Evolutionary conservation across 768 basidiomycete genomes (phyloP).

Genomic region (Symmetrospora coprosmae): DNA sequence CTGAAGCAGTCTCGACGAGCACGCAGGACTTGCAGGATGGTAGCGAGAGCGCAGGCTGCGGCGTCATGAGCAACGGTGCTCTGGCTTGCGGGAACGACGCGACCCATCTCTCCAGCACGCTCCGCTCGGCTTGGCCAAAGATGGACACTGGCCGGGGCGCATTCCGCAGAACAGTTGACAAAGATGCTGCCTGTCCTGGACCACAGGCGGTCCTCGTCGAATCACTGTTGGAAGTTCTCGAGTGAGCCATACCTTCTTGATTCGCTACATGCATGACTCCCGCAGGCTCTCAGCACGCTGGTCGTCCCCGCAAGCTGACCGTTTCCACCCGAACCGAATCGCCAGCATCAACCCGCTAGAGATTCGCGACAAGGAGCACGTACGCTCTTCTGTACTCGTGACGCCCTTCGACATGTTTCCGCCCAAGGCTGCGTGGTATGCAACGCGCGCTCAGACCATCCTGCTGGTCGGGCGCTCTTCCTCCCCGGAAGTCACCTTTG

Average conservation of each 20-base stretch:
- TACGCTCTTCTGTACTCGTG: slow-evolving; percentile 15
- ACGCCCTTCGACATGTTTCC: slow-evolving; percentile 12
- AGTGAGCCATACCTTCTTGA: background rate
- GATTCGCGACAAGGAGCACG: slow-evolving; percentile 11
- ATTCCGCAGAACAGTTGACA: background rate
- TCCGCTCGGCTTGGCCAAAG: slow-evolving; percentile 20
- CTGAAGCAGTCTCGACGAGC: slow-evolving; percentile 6
- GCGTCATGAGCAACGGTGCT: slow-evolving; percentile 19
- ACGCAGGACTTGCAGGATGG: slow-evolving; percentile 32
- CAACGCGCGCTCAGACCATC: slow-evolving; percentile 29
- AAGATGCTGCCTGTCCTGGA: background rate
- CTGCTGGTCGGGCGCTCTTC: slow-evolving; percentile 24
- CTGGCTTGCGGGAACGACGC: background rate
- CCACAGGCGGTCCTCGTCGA: background rate
- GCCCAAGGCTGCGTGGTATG: slow-evolving; percentile 27
- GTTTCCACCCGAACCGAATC: too few species aligned
- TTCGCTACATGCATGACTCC: too few species aligned
- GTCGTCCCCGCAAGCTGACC: too few species aligned
- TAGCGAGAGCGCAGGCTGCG: slow-evolving; percentile 27
- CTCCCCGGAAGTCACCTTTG: background rate
- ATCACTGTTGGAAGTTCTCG: background rate
- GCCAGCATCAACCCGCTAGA: too few species aligned
- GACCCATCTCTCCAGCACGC: too few species aligned
- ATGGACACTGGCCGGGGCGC: slow-evolving; percentile 7
- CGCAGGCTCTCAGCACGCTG: too few species aligned